Conservation (phyloP, 768 basidiomycete species). For the Pleurotus tuoliensis region DNA sequence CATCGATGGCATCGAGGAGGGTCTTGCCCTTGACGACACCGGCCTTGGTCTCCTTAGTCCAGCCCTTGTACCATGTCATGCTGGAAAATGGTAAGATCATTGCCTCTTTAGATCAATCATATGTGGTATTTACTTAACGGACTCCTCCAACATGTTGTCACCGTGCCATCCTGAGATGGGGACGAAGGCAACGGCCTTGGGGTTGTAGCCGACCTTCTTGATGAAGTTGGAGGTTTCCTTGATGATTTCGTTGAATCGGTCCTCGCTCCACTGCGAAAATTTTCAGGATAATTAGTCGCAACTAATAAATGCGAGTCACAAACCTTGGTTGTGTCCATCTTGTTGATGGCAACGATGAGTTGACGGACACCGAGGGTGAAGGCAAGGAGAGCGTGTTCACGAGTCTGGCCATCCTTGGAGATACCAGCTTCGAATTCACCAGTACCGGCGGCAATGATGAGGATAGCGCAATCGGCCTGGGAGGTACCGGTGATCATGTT, state of each 20-base stretch:
- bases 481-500: conserved; percentile 99
- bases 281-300: conserved; percentile 1
- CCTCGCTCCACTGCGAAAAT: conserved; percentile 85
- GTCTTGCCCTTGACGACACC: conserved; percentile 98
- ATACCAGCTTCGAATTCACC: conserved; percentile 99
- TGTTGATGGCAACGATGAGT: conserved; percentile 99
- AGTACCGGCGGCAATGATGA: conserved; percentile 98
- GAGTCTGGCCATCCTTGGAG: conserved; percentile 99
- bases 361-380: conserved; percentile 99
- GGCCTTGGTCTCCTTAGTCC: conserved; percentile 94
- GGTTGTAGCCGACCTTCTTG: conserved; percentile 99
- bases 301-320: conserved; percentile 11
- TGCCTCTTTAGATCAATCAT: not conserved
- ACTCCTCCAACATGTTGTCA: conserved; percentile 99
- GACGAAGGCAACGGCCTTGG: conserved; percentile 96
- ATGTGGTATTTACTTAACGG: conserved; percentile 66
- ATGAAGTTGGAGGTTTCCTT: conserved; percentile 98
- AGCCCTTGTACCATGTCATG: conserved; percentile 99
- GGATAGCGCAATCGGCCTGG: conserved; percentile 99
- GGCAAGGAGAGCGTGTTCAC: conserved; percentile 99
- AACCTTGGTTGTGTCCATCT: conserved; percentile 99
- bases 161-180: conserved; percentile 99
- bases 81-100: conserved; percentile 34
- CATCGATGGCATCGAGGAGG: conserved; percentile 98
- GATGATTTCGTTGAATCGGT: conserved; percentile 99